Percentiles rank a stretch among this genome's conserved stretches.
These are phyloP conservation scores for Cryphonectria nitschkei DNA, from an alignment of 2,329 filamentous ascomycete species.

Conservation along the genomic window DNA sequence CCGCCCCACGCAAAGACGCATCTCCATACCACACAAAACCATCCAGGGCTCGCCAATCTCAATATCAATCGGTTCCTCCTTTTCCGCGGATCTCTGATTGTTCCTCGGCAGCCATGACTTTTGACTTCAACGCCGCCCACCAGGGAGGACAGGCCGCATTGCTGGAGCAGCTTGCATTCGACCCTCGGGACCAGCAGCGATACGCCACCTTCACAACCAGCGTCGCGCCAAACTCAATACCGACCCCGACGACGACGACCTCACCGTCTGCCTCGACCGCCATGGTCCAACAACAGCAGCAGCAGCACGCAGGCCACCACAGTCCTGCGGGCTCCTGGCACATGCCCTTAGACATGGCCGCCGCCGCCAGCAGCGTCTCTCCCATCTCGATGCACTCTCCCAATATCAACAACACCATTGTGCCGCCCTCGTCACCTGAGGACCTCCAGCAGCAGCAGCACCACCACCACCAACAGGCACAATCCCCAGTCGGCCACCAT, in stretches of 20 bases:
- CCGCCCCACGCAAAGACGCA: conserved; percentile 37
- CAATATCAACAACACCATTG: conserved; percentile 46
- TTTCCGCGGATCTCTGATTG: conserved; percentile 32
- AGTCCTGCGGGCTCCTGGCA: conserved; percentile 51
- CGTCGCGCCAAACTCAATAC: conserved; percentile 42
- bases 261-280: conserved; percentile 39
- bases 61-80: conserved; percentile 39
- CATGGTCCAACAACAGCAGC: conserved; percentile 37
- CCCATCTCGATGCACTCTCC: conserved; percentile 43
- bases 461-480: conserved; percentile 41
- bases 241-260: conserved; percentile 31
- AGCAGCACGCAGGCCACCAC: conserved; percentile 43
- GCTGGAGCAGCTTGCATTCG: conserved; percentile 62
- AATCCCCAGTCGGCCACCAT: conserved; percentile 47
- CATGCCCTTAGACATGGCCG: conserved; percentile 55
- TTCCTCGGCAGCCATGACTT: conserved; percentile 52
- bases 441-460: conserved; percentile 47
- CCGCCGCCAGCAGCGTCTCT: conserved; percentile 32
- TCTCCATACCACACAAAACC: conserved; percentile 53
- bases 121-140: conserved; percentile 60
- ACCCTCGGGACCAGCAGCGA: conserved; percentile 55
- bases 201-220: conserved; percentile 53
- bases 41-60: conserved; percentile 46
- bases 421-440: conserved; percentile 56
- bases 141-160: conserved; percentile 58